Conservation (phyloP, 495 filamentous ascomycete species). For the Parathielavia hyrcaniae region DNA sequence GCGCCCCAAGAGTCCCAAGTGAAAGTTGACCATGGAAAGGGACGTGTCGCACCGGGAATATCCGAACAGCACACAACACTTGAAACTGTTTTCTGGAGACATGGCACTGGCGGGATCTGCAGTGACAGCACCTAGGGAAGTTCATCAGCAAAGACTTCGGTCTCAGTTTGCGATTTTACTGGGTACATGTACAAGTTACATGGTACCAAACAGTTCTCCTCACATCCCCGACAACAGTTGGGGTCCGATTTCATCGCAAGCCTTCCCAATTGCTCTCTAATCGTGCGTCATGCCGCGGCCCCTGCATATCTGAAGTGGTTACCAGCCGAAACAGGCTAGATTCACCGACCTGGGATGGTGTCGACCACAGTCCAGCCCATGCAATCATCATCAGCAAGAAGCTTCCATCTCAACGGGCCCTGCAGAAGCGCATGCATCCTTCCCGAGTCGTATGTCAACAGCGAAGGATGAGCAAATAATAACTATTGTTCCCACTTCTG, state of each 20-base stretch:
- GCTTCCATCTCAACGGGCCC: background rate
- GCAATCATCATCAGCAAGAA: too few species aligned
- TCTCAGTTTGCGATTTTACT: too few species aligned
- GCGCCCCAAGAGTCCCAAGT: background rate
- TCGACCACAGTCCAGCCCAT: too few species aligned
- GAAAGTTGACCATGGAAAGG: constrained; percentile 1
- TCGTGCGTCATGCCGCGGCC: constrained; percentile 17
- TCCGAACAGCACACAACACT: too few species aligned
- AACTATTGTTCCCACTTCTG: too few species aligned
- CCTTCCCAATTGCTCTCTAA: constrained; percentile 12
- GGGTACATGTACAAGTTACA: too few species aligned
- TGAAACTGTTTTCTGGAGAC: background rate
- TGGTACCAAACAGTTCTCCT: too few species aligned
- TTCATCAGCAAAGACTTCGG: too few species aligned
- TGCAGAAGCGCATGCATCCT: background rate
- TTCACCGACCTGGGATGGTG: background rate
- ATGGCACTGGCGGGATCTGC: background rate
- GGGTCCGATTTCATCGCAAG: background rate
- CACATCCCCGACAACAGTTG: too few species aligned
- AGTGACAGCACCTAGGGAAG: too few species aligned
- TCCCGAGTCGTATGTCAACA: background rate
- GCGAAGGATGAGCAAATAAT: background rate
- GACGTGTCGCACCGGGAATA: background rate
- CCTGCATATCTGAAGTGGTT: constrained; percentile 10
- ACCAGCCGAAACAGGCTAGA: constrained; percentile 6